Base-by-base conservation (phyloP, 2,329 filamentous ascomycete species). In the Cladosporium colombiae region DNA sequence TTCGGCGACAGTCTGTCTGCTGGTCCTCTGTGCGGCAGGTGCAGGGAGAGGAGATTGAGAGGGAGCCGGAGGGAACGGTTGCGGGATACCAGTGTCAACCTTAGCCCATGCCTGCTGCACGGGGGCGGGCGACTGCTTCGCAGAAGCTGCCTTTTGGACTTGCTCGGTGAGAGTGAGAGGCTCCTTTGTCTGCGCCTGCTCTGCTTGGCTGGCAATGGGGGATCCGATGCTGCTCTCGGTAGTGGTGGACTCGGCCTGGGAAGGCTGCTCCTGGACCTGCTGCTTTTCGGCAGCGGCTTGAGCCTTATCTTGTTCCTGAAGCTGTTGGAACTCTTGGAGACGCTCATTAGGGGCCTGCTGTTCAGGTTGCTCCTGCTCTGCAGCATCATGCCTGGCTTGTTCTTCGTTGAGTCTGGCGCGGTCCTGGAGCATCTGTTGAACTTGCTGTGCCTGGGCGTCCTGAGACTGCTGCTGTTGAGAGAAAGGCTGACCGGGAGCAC, bases 21-120 rank as follows among this genome's bases (percentile, higher is more conserved):
- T 73, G 70, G 89, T 91, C 59, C 93, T 88, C 79, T 97, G 93
- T 11, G 93, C 93, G 52, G 91, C 92, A 14, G 93, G 94, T 0
- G 94, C 93, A 4, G 93, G 92, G 40, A 97, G 84, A 49, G 93
- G 92, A 2, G 92, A 96, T 25, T 87, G 86, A 2, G 91, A 92
- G 62, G 89, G 88, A 13, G 89, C 87, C 13, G 90, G 89, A 53
- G 90, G 91, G 77, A 89, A 88, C 5, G 91, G 89, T 83, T 91
- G 88, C n/a, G 93, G 91, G 74, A 96, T 84, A 31, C 88, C 89
- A 27, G 81, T 78, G 68, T 88, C 86, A 27, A 84, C 80, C 74
- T 87, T 88, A 33, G 79, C 82, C 86, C 86, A 89, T 21, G 84
- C 83, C 14, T 83, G 83, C 64, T 85, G 81, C 44, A 70, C 69